Conservation (phyloP, 192 early-diverging fungal genomes). For the Diversispora epigaea region DNA sequence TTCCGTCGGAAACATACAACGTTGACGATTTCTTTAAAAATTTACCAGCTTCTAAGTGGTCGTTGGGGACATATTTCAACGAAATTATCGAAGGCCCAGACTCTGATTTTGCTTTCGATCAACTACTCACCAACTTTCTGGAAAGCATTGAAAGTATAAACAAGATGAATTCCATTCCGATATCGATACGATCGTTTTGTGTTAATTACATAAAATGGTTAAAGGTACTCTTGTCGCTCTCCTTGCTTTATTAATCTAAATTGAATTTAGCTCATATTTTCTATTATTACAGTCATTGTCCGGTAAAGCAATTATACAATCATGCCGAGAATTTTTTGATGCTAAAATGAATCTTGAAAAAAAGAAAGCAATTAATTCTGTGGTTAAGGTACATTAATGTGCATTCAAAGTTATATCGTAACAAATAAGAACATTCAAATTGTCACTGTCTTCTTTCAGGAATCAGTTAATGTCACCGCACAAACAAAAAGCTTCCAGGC, state of each 20-base stretch:
- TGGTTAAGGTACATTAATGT: constrained; percentile 26
- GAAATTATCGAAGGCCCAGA: not conserved
- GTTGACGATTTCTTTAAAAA: constrained; percentile 29
- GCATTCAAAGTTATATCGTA: constrained; percentile 18
- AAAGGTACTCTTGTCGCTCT: not conserved
- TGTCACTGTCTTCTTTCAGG: constrained; percentile 15
- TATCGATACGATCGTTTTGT: constrained; percentile 21
- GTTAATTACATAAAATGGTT: constrained; percentile 6
- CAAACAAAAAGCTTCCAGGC: not conserved
- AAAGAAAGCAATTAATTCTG: not conserved
- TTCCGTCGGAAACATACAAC: not conserved
- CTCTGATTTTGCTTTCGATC: constrained; percentile 8
- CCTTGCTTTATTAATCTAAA: not conserved
- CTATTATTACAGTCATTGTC: constrained; percentile 28
- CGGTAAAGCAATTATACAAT: not conserved
- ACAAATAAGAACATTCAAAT: constrained; percentile 24
- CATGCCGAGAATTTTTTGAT: constrained; percentile 11
- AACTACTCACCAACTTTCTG: constrained; percentile 12
- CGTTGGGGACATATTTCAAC: constrained; percentile 26
- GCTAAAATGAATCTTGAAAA: constrained; percentile 15
- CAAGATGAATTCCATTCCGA: not conserved
- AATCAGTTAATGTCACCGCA: constrained; percentile 12
- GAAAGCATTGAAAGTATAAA: constrained; percentile 27
- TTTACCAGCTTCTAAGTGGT: constrained; percentile 21
- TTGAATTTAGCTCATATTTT: constrained; percentile 26